Evolutionary conservation across 345 rosid species (phyloP), one percentile per base, ranked within the genome.

Genomic region (Aquilaria yunnanensis): DNA sequence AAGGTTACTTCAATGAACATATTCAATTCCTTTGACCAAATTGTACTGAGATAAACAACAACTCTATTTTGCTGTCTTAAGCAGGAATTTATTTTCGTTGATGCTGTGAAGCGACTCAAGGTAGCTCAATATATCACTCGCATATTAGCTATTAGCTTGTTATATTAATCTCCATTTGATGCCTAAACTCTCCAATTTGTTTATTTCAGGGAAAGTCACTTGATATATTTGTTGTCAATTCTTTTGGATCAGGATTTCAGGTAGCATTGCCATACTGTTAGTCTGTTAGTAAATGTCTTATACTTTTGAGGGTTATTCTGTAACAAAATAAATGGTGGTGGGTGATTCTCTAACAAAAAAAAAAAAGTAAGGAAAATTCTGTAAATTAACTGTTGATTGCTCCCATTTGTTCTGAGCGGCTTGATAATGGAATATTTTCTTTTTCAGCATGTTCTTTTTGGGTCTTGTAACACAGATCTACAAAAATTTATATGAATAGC

Each of bases 171-270:
- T 59, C 49, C 32, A 0, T 8, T 47, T 71, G 47, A 53, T 68
- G 49, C 59, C 60, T 60, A 53, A 12, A 64, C 32, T 59, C 64
- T 54, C 12, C 14, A 60, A 37, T 54, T 56, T 54, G 57, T 56
- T 59, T 61, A 50, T 48, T 30, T 84, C 77, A 86, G 98, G 94
- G 90, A 48, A 89, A 85, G 71, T 89, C 98, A 31, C 82, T 92
- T 67, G 98, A 92, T 82, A 78, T 92, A 73, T 89, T 92, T 74
- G 98, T 87, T 47, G 96, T 92, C 64, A 89, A 92, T 70, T 89
- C 96, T 57, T 87, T 86, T 66, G 96, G 98, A 72, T 92, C 98
- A 67, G 98, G 95, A 61, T 92, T 86, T 83, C 95, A 92, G 90
- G 96, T 87, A 78, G 63, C 53, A 55, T 34, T 67, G 54, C 51